Conservation (phyloP, 1,139 yeast genomes). For the Geotrichum bryndzae region DNA sequence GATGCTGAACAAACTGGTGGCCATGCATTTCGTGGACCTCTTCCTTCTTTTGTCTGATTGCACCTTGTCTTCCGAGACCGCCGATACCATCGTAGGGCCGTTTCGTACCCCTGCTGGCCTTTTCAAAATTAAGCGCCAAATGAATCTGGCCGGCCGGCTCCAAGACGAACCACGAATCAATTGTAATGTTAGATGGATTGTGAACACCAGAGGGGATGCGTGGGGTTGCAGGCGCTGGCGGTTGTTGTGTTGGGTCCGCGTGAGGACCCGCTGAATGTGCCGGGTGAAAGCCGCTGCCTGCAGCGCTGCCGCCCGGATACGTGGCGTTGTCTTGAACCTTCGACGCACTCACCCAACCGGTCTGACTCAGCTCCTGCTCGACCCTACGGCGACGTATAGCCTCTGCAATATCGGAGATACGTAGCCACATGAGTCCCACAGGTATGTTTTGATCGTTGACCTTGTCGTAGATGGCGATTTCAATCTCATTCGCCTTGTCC, state of each 20-base stretch:
- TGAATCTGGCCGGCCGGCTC: constrained; percentile 93
- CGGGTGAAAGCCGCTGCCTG: background rate
- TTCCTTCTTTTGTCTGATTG: constrained; percentile 90
- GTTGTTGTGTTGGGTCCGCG: background rate
- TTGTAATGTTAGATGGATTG: constrained; percentile 19
- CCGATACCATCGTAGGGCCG: constrained; percentile 48
- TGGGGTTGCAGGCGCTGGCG: background rate
- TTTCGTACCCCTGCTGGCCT: constrained; percentile 47
- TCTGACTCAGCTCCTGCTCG: constrained; percentile 61
- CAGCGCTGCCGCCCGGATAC: constrained; percentile 9
- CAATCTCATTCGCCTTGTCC: constrained; percentile 88
- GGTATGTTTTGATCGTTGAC: constrained; percentile 64
- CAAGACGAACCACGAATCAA: constrained; percentile 83
- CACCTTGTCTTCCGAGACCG: constrained; percentile 95
- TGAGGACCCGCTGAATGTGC: background rate
- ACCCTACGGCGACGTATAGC: constrained; percentile 88
- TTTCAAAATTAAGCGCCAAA: constrained; percentile 71
- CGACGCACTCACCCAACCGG: constrained; percentile 84
- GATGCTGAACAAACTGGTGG: constrained; percentile 92
- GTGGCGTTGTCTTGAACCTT: constrained; percentile 34
- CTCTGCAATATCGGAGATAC: constrained; percentile 85
- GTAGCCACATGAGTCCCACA: constrained; percentile 89
- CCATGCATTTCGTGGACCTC: constrained; percentile 95
- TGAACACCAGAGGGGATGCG: background rate
- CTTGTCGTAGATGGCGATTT: constrained; percentile 79